Conservation (phyloP, 768 basidiomycete genomes). For the Sarcodon sp. region DNA sequence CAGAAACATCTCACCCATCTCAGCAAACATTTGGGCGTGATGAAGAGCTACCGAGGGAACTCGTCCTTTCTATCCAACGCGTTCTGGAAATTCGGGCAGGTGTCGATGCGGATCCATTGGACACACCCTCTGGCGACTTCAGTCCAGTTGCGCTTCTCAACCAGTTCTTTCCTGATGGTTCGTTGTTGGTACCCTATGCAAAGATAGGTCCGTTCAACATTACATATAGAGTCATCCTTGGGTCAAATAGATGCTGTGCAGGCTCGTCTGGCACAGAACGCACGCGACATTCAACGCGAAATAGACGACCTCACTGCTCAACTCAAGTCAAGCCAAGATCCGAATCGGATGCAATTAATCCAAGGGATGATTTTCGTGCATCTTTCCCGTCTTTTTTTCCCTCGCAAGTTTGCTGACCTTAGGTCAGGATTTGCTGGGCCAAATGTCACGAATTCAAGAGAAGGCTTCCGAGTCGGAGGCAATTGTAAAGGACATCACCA, state of each 20-base stretch:
- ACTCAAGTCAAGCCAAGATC: constrained; percentile 69
- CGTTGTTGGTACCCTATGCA: constrained; percentile 8
- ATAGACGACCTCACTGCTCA: constrained; percentile 56
- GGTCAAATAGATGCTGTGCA: constrained; percentile 62
- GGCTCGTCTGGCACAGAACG: constrained; percentile 52
- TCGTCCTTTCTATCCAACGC: constrained; percentile 58
- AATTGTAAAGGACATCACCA: constrained; percentile 89
- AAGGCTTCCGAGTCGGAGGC: constrained; percentile 97
- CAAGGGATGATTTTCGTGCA: constrained; percentile 91
- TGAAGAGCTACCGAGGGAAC: constrained; percentile 51
- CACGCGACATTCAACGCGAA: constrained; percentile 57
- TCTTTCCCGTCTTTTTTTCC: background rate
- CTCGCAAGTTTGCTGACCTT: background rate
- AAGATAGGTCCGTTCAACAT: background rate
- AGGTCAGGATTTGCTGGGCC: constrained; percentile 75
- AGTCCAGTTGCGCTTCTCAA: constrained; percentile 43
- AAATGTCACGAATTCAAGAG: constrained; percentile 93
- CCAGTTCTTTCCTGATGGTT: constrained; percentile 71
- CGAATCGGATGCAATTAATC: constrained; percentile 78
- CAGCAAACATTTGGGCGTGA: constrained; percentile 4
- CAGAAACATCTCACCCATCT: no score
- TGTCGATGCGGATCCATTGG: constrained; percentile 38
- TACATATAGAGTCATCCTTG: constrained; percentile 56
- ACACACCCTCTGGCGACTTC: constrained; percentile 45
- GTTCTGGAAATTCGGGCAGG: constrained; percentile 42